phyloP scores from a whole-genome alignment of 148 eudicot species.

The Amaranthus hypochondriacus region DNA sequence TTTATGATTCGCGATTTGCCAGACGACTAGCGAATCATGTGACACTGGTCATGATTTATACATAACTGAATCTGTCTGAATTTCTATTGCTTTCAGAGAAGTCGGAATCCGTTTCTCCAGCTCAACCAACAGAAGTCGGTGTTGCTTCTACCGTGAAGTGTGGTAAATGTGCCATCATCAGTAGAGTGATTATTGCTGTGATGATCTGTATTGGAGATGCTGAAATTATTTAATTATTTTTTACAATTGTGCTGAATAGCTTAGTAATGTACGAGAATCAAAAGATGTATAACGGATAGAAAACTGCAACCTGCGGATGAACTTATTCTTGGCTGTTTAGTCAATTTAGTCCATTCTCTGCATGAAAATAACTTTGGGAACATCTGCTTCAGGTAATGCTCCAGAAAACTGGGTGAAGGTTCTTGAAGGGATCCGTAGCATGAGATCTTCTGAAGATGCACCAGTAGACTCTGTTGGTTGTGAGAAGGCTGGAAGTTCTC shows the following conservation, averaged over 20 bases:
- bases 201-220: background rate
- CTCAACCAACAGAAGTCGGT: constrained; percentile 7
- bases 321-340: background rate
- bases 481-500: constrained; percentile 79
- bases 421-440: constrained; percentile 70
- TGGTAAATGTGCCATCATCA: constrained; percentile 19
- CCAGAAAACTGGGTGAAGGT: constrained; percentile 73
- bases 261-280: background rate
- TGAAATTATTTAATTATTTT: background rate
- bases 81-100: constrained; percentile 22
- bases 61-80: background rate
- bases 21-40: too few relatives aligned
- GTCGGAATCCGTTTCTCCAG: constrained; percentile 15
- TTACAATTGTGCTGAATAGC: background rate
- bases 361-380: background rate
- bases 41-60: background rate
- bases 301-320: background rate
- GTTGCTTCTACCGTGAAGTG: constrained; percentile 19
- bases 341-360: background rate
- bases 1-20: too few relatives aligned
- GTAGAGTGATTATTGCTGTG: background rate
- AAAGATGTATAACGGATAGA: background rate
- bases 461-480: constrained; percentile 92
- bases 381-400: constrained; percentile 32
- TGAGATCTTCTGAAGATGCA: constrained; percentile 86